These are phyloP conservation scores for Boletus vermiculosoides DNA, from an alignment of 768 basidiomycete genomes.

Conservation along the genomic window DNA sequence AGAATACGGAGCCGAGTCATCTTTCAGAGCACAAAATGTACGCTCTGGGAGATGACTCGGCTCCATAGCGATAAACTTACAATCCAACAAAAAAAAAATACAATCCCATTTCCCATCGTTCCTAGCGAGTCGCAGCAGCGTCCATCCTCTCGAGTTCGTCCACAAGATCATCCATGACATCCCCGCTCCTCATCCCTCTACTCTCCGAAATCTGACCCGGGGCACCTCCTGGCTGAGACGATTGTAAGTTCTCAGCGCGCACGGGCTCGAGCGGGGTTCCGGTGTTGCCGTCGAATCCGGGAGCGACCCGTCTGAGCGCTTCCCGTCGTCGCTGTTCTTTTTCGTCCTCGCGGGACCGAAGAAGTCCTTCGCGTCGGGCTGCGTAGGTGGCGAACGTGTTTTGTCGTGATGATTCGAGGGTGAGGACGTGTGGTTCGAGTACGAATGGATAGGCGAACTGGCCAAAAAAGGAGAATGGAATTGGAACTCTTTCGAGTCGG, in stretches of 20 bases:
- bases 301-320: constrained; percentile 73
- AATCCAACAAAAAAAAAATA: no score
- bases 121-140: background rate
- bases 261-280: constrained; percentile 46
- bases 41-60: no score
- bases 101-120: background rate
- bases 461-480: background rate
- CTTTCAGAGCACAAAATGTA: background rate
- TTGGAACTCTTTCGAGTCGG: background rate
- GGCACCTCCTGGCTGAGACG: no score
- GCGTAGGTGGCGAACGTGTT: constrained; percentile 63
- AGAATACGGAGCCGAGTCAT: background rate
- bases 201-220: background rate
- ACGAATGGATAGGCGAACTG: constrained; percentile 98
- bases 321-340: constrained; percentile 63
- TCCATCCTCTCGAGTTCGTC: constrained; percentile 71
- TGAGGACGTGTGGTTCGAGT: constrained; percentile 81
- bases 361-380: constrained; percentile 66
- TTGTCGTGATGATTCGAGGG: constrained; percentile 70
- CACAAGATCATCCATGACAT: constrained; percentile 83
- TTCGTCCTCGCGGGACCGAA: constrained; percentile 73
- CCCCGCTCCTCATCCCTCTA: constrained; percentile 28
- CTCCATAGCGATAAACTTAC: background rate
- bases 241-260: no score
- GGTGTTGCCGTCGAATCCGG: constrained; percentile 70